Conservation (phyloP, 768 basidiomycete species). For the Auricularia sp. region DNA sequence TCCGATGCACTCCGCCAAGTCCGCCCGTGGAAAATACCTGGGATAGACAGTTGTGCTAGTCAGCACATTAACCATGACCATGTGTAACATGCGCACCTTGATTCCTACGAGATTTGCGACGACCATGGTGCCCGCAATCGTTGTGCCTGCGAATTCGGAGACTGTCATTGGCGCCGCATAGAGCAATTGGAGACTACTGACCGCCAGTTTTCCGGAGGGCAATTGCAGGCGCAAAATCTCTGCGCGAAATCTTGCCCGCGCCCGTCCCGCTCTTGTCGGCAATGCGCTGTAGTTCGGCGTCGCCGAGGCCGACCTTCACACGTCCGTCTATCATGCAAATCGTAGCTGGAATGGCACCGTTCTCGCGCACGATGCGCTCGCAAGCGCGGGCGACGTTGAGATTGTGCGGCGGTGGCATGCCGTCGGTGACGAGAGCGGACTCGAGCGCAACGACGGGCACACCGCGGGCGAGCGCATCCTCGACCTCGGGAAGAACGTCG, state of each 20-base stretch:
- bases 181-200: constrained; percentile 25
- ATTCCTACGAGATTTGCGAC: constrained; percentile 8
- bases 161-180: too few relatives aligned
- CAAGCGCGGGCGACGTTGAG: constrained; percentile 59
- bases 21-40: constrained; percentile 89
- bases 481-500: constrained; percentile 75
- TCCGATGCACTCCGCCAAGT: constrained; percentile 78
- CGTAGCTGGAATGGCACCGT: constrained; percentile 80
- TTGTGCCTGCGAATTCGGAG: not conserved
- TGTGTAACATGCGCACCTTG: not conserved
- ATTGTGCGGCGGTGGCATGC: constrained; percentile 76
- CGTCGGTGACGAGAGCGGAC: constrained; percentile 66
- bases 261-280: constrained; percentile 38
- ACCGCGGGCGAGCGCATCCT: constrained; percentile 57
- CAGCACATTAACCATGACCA: constrained; percentile 2
- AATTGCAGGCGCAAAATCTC: constrained; percentile 73
- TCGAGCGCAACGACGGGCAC: constrained; percentile 83
- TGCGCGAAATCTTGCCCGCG: constrained; percentile 56
- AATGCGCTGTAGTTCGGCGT: constrained; percentile 54
- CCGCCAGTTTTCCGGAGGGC: constrained; percentile 65
- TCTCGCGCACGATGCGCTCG: constrained; percentile 61
- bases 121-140: constrained; percentile 80
- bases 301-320: constrained; percentile 73
- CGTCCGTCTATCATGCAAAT: constrained; percentile 76
- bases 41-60: not conserved